These are phyloP conservation scores for Fusarium hostae DNA, from an alignment of 2,329 filamentous ascomycete genomes.

Conservation along the genomic window DNA sequence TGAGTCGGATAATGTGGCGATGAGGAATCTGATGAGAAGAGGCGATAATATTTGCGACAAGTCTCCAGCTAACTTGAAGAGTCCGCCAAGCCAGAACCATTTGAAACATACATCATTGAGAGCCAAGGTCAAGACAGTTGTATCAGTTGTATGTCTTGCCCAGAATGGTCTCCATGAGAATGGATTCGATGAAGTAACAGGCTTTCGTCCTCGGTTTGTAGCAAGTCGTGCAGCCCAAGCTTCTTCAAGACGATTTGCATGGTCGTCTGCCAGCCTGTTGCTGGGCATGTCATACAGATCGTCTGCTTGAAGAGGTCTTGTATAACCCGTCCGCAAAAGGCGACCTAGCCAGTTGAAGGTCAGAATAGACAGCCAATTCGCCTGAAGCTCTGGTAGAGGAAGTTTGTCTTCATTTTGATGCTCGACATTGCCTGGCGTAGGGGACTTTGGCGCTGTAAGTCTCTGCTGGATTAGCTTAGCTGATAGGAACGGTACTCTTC, in stretches of 20 bases:
- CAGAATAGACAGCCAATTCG: constrained; percentile 23
- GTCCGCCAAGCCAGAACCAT: constrained; percentile 47
- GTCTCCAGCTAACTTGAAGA: constrained; percentile 44
- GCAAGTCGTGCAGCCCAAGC: constrained; percentile 10
- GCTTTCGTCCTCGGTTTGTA: neutral
- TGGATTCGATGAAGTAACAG: neutral
- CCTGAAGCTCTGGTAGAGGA: constrained; percentile 6
- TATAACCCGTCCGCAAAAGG: constrained; percentile 22
- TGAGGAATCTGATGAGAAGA: constrained; percentile 26
- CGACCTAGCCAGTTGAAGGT: constrained; percentile 21
- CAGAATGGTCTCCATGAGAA: constrained; percentile 40
- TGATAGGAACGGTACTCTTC: constrained; percentile 46
- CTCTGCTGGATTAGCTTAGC: constrained; percentile 17
- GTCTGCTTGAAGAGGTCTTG: constrained; percentile 17
- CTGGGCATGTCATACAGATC: constrained; percentile 26
- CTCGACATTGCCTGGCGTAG: constrained; percentile 14
- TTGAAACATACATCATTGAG: constrained; percentile 47
- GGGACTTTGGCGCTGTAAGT: neutral
- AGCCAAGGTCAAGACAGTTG: constrained; percentile 43
- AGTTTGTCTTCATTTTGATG: constrained; percentile 3
- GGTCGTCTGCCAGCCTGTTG: constrained; percentile 19
- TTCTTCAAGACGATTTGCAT: constrained; percentile 25
- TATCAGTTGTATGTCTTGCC: constrained; percentile 39
- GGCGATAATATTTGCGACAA: constrained; percentile 27
- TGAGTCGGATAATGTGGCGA: constrained; percentile 11